These are phyloP conservation scores for Podila epigama DNA, from an alignment of 192 early-diverging fungal genomes.

Conservation along the genomic window DNA sequence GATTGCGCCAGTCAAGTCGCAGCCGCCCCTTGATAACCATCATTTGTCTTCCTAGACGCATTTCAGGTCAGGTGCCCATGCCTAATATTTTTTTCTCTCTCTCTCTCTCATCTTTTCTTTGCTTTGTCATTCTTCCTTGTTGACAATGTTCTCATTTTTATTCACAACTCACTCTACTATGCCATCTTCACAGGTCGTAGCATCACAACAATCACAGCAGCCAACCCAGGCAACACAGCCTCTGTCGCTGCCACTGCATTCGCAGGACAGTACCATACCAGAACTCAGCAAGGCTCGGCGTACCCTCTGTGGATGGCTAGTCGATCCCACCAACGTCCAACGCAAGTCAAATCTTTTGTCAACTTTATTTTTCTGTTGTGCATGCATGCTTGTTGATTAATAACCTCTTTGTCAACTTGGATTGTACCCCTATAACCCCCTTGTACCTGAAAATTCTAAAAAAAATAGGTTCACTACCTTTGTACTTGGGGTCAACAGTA, in stretches of 20 bases:
- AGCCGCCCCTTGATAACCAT: too few relatives aligned
- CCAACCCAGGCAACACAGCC: conserved; percentile 3
- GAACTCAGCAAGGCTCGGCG: background rate
- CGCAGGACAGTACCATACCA: background rate
- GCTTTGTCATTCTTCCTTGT: background rate
- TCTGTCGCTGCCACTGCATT: background rate
- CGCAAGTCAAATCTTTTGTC: background rate
- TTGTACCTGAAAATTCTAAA: background rate
- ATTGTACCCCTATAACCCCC: background rate
- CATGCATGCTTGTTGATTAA: background rate
- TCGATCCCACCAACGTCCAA: conserved; percentile 11
- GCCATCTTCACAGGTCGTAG: background rate
- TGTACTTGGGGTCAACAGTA: background rate
- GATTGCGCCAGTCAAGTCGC: too few relatives aligned
- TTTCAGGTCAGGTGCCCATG: background rate
- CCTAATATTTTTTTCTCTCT: background rate
- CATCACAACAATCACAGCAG: background rate
- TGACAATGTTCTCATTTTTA: background rate
- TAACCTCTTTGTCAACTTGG: background rate
- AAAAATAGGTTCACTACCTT: conserved; percentile 6
- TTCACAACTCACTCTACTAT: background rate
- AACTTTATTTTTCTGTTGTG: background rate
- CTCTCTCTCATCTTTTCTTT: background rate
- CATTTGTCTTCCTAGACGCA: too few relatives aligned
- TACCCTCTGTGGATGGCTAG: conserved; percentile 24